A percentile compares a stretch with the other conserved stretches of the same genome.
Conservation (phyloP, 2,329 filamentous ascomycete species). For the Byssothecium circinans region DNA sequence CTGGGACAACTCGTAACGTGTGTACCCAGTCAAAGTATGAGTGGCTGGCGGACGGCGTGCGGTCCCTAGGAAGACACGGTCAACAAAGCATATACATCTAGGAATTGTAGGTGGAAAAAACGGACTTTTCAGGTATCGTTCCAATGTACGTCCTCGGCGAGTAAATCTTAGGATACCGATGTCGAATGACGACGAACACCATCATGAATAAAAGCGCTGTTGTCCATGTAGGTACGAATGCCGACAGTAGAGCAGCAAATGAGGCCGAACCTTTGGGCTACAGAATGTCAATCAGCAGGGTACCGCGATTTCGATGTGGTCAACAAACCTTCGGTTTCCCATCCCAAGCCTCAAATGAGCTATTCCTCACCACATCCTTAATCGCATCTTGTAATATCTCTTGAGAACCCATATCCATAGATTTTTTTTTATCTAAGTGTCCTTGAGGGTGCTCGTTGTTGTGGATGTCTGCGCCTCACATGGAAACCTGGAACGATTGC, state of each 20-base stretch:
- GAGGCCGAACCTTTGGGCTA: constrained; percentile 38
- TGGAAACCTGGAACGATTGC: background rate
- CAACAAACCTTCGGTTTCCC: constrained; percentile 14
- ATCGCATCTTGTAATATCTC: constrained; percentile 1
- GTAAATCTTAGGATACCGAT: constrained; percentile 49
- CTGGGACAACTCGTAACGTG: constrained; percentile 59
- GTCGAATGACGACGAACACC: constrained; percentile 47
- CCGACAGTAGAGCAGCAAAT: constrained; percentile 33
- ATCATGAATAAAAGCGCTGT: constrained; percentile 34
- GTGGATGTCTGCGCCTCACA: background rate
- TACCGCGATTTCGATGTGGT: background rate
- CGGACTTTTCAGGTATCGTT: constrained; percentile 44
- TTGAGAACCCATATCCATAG: constrained; percentile 9
- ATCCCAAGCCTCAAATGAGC: constrained; percentile 9
- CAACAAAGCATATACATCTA: background rate
- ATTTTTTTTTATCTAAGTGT: too few relatives aligned
- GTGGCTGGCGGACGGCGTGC: constrained; percentile 42
- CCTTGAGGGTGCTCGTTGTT: background rate
- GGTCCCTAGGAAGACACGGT: constrained; percentile 31
- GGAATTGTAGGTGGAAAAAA: background rate
- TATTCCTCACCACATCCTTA: background rate
- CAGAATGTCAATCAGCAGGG: constrained; percentile 10
- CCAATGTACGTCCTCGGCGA: constrained; percentile 49
- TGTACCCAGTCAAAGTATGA: constrained; percentile 47
- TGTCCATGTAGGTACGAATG: constrained; percentile 38